These are phyloP conservation scores for Cutaneotrichosporon dermatis DNA, from an alignment of 1,284 basidiomycete species.

Conservation along the genomic window DNA sequence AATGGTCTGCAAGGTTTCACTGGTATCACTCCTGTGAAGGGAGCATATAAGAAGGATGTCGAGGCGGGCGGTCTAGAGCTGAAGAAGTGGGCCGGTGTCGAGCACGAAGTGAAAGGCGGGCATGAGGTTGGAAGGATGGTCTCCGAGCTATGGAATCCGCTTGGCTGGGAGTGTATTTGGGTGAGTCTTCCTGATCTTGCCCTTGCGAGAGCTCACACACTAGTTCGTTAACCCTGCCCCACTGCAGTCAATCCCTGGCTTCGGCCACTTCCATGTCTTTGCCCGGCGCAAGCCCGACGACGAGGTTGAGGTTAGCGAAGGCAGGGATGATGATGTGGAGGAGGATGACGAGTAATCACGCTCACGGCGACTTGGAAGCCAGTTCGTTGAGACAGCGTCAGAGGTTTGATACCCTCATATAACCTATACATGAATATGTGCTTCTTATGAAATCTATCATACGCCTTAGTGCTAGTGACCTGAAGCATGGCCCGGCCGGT, in stretches of 20 bases:
- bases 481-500: too few species aligned
- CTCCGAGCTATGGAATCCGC: conserved; percentile 37
- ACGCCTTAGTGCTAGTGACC: too few species aligned
- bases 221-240: conserved; percentile 36
- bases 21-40: conserved; percentile 29
- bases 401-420: too few species aligned
- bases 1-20: conserved; percentile 45
- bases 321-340: not conserved
- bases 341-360: not conserved
- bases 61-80: conserved; percentile 28
- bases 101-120: conserved; percentile 33
- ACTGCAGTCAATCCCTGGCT: conserved; percentile 44
- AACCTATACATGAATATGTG: too few species aligned
- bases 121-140: conserved; percentile 45
- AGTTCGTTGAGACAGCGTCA: too few species aligned
- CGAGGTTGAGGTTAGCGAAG: conserved; percentile 35
- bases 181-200: conserved; percentile 19
- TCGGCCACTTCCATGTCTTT: conserved; percentile 48
- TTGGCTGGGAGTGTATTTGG: conserved; percentile 24
- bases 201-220: not conserved
- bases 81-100: conserved; percentile 33
- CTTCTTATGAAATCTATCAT: too few species aligned
- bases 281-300: conserved; percentile 43
- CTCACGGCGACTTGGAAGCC: too few species aligned
- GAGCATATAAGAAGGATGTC: conserved; percentile 35